A percentile compares a stretch with the other conserved stretches of the same genome.
phyloP scores from a whole-genome alignment of 2,329 filamentous ascomycete species.

The Monilinia vaccinii-corymbosi region DNA sequence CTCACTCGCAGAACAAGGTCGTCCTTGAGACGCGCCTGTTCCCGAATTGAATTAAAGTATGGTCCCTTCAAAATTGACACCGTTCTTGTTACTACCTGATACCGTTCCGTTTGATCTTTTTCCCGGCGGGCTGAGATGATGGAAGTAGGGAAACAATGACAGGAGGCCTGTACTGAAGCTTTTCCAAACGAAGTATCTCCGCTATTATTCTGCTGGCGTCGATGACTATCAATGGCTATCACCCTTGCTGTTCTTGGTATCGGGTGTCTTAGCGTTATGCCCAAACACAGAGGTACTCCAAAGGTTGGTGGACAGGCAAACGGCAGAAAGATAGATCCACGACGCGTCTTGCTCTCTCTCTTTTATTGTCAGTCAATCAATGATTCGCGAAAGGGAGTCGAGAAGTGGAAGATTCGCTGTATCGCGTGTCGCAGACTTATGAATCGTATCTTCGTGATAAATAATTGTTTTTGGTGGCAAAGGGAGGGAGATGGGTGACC shows the following conservation, averaged over 20 bases:
- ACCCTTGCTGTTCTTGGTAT: not conserved
- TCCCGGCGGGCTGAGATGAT: slow-evolving; percentile 14
- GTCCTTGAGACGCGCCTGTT: not conserved
- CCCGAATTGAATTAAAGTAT: not conserved
- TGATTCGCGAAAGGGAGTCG: not conserved
- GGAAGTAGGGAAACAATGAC: slow-evolving; percentile 2
- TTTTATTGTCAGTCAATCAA: not conserved
- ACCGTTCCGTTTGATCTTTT: slow-evolving; percentile 17
- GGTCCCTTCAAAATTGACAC: not conserved
- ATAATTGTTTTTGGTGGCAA: not conserved
- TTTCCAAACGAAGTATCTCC: slow-evolving; percentile 7
- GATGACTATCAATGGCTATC: not conserved
- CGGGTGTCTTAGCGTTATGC: not conserved
- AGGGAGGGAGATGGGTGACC: not conserved
- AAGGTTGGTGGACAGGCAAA: not conserved
- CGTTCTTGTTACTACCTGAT: slow-evolving; percentile 2
- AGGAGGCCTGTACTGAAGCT: slow-evolving; percentile 12
- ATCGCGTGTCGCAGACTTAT: not conserved
- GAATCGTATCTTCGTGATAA: not conserved
- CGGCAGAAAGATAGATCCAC: not conserved
- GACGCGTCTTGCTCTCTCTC: not conserved
- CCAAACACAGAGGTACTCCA: not conserved
- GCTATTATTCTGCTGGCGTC: not conserved
- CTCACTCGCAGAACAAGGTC: not conserved
- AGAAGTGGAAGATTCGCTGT: not conserved